Conservation (phyloP, 139 green algal genomes). For the Coelastrella sp. region DNA sequence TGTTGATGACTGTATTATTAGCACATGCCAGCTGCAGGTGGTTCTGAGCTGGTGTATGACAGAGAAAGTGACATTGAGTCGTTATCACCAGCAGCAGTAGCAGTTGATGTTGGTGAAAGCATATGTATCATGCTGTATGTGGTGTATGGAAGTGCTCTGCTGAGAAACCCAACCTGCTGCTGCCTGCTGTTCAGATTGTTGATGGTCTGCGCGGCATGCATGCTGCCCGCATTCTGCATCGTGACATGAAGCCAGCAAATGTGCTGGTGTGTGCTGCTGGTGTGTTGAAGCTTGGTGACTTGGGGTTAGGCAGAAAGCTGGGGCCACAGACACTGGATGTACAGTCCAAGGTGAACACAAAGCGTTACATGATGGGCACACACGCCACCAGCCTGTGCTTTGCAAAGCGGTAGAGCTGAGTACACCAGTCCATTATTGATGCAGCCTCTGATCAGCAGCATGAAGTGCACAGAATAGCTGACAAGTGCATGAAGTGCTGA, state of each 20-base stretch:
- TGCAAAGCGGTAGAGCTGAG: not conserved
- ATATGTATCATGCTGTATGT: no score
- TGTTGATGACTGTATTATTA: no score
- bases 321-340: slow-evolving; percentile 68
- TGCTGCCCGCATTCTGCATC: slow-evolving; percentile 70
- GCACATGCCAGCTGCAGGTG: no score
- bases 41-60: no score
- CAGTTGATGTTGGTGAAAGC: no score
- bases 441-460: no score
- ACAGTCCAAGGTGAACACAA: slow-evolving; percentile 56
- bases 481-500: no score
- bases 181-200: slow-evolving; percentile 53
- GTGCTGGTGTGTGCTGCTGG: slow-evolving; percentile 64
- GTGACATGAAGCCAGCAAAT: slow-evolving; percentile 72
- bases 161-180: not conserved
- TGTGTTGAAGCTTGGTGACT: slow-evolving; percentile 70
- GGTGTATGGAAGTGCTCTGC: not conserved
- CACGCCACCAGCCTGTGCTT: no score
- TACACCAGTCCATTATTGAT: not conserved
- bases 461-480: no score
- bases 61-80: no score
- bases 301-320: slow-evolving; percentile 66
- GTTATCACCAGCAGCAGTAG: no score
- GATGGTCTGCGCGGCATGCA: slow-evolving; percentile 72
- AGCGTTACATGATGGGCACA: no score